Evolutionary conservation across 1,284 basidiomycete genomes (phyloP), one percentile per base, ranked within the genome.

Genomic region (Veloboletus limbatus): DNA sequence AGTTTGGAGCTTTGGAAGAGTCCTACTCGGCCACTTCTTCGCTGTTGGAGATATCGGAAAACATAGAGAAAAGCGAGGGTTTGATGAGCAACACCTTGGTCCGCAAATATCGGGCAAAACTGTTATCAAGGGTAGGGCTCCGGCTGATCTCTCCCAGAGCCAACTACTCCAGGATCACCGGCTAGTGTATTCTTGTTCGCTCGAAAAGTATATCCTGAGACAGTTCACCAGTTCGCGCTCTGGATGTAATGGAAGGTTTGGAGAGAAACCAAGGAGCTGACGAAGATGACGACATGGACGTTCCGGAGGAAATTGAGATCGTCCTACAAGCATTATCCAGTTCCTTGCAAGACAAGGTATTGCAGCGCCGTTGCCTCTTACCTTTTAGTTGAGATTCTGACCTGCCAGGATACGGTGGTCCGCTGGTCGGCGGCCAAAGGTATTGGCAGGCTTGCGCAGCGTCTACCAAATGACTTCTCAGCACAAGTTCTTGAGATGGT

Each of bases 351-450:
- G 92, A 98, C 67, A 91, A 85, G 67, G 93, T 93, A 54, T 33
- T 63, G 57, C 22, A 3, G 14, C 5, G 2, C 16, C 8, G 20
- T 27, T 47, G 11, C 48, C 21, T 44, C 37, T 35, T 31, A 33
- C 32, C 36, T 40, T 36, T 44, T 17, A 21, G 37, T 34, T 43
- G 16, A 52, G 24, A 0, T 25, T 18, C 26, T 43, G 30, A 22
- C 32, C 30, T 28, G 40, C 27, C 56, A 97, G 92, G 95, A 98
- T 62, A 97, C 97, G 0, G 74, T 94, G 24, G 93, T 99, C 17
- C 88, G 97, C 37, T 99, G 93, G 79, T 94, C 95, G 9, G 82
- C 92, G 3, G 92, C 97, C 6, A 99, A 99, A 67, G 92, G 92
- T 21, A 72, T 98, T 10, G 90, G 94, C 6, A 83, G 94, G 7